Evolutionary conservation across 352 stramenopile genomes (phyloP).

Genomic region (Phytophthora gonapodyides): DNA sequence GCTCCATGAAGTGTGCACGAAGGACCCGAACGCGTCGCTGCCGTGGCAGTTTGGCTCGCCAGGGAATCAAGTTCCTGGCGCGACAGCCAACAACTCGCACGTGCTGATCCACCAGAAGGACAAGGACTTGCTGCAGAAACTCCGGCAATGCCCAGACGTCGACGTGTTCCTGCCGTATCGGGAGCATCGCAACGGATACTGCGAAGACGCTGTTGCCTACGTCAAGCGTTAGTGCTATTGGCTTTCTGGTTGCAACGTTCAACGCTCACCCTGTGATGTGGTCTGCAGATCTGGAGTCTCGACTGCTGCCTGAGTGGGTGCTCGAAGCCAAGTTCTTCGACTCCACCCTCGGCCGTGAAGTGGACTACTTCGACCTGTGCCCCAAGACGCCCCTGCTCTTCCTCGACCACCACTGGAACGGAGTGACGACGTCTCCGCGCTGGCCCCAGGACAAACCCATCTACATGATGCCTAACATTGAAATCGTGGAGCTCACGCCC

Average conservation of each 20-base stretch:
- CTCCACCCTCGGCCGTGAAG: constrained; percentile 18
- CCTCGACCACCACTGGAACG: constrained; percentile 62
- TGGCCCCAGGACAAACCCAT: constrained; percentile 50
- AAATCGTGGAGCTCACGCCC: constrained; percentile 57
- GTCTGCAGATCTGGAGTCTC: constrained; percentile 36
- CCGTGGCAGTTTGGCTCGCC: constrained; percentile 43
- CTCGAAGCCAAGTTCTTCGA: constrained; percentile 36
- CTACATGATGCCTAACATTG: constrained; percentile 56
- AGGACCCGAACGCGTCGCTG: constrained; percentile 28
- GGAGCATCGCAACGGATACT: constrained; percentile 46
- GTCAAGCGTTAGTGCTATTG: constrained; percentile 45
- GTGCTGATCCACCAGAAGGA: constrained; percentile 36
- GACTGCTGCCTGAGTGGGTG: constrained; percentile 43
- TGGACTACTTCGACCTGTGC: constrained; percentile 66
- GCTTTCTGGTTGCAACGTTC: background rate
- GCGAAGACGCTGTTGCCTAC: constrained; percentile 55
- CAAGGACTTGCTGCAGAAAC: constrained; percentile 37
- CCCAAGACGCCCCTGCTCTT: constrained; percentile 55
- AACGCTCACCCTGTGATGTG: background rate
- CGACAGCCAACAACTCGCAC: constrained; percentile 25
- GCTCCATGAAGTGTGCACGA: constrained; percentile 37
- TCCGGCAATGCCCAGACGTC: constrained; percentile 47
- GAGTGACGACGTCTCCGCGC: constrained; percentile 5
- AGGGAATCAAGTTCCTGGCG: constrained; percentile 29
- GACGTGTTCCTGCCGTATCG: constrained; percentile 50